A percentile compares a stretch with the other conserved stretches of the same genome.
phyloP scores from a whole-genome alignment of 257 asterid genomes.

The Striga asiatica region DNA sequence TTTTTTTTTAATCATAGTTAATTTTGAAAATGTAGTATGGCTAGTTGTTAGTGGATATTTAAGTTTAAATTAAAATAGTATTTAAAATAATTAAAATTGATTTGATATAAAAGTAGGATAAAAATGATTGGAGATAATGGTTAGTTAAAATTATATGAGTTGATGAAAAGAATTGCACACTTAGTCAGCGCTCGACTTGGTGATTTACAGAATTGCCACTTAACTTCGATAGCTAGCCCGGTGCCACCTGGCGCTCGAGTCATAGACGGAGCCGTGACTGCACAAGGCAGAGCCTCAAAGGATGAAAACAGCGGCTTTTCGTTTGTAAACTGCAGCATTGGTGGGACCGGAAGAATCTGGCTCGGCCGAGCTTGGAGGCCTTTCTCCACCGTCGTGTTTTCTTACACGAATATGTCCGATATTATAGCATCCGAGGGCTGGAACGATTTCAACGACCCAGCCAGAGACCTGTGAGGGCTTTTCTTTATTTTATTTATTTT shows the following conservation, averaged over 20 bases:
- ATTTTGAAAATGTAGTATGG: too few relatives aligned
- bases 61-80: too few relatives aligned
- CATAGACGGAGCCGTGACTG: slow-evolving; percentile 76
- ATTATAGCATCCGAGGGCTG: slow-evolving; percentile 82
- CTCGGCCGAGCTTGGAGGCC: slow-evolving; percentile 95
- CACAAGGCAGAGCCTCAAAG: slow-evolving; percentile 71
- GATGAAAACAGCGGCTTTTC: slow-evolving; percentile 80
- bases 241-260: slow-evolving; percentile 35
- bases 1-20: too few relatives aligned
- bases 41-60: too few relatives aligned
- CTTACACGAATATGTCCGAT: slow-evolving; percentile 60
- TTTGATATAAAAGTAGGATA: too few relatives aligned
- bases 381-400: slow-evolving; percentile 67
- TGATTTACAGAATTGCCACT: slow-evolving; percentile 35
- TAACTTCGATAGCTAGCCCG: slow-evolving; percentile 75
- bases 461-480: slow-evolving; percentile 78
- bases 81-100: too few relatives aligned
- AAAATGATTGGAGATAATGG: too few relatives aligned
- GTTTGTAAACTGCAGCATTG: slow-evolving; percentile 59
- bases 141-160: too few relatives aligned
- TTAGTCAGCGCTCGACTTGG: too few relatives aligned
- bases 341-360: slow-evolving; percentile 90
- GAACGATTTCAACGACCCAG: slow-evolving; percentile 88
- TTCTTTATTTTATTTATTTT: too few relatives aligned
- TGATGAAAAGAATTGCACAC: too few relatives aligned